Evolutionary conservation across 768 basidiomycete species (phyloP).

Genomic region (Mycena filopes): DNA sequence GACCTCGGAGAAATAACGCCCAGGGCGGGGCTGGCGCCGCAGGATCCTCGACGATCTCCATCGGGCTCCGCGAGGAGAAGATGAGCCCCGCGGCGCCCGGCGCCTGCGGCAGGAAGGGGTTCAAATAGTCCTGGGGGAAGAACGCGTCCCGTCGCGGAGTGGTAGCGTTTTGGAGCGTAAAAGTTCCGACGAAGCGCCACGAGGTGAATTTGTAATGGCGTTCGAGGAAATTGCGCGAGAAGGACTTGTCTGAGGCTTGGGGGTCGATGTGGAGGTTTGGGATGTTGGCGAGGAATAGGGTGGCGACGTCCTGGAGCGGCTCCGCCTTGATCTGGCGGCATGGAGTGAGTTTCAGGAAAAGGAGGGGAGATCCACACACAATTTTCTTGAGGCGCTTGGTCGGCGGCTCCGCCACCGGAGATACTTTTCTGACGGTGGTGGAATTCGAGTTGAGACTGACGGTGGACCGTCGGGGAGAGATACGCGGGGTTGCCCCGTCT

Average conservation of each 20-base stretch:
- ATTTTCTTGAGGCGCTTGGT: conserved; percentile 9
- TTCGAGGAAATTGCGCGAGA: too few species aligned
- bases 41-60: conserved; percentile 36
- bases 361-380: background rate
- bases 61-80: conserved; percentile 42
- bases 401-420: background rate
- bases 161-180: background rate
- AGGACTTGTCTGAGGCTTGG: background rate
- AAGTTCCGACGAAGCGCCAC: conserved; percentile 8
- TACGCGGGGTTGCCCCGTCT: background rate
- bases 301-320: background rate
- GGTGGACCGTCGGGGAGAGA: background rate
- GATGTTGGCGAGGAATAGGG: conserved; percentile 2
- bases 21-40: conserved; percentile 31
- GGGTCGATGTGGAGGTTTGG: background rate
- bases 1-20: conserved; percentile 34
- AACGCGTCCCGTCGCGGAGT: conserved; percentile 10
- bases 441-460: background rate
- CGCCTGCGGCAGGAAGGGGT: conserved; percentile 39
- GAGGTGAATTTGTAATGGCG: too few species aligned
- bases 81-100: conserved; percentile 43
- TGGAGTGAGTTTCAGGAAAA: background rate
- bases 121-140: conserved; percentile 39
- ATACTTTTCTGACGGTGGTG: background rate
- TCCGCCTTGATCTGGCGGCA: background rate